Percentiles rank a stretch among this genome's conserved stretches.
Conservation (phyloP, 2,329 filamentous ascomycete species). For the Alternaria angustiovoidea region DNA sequence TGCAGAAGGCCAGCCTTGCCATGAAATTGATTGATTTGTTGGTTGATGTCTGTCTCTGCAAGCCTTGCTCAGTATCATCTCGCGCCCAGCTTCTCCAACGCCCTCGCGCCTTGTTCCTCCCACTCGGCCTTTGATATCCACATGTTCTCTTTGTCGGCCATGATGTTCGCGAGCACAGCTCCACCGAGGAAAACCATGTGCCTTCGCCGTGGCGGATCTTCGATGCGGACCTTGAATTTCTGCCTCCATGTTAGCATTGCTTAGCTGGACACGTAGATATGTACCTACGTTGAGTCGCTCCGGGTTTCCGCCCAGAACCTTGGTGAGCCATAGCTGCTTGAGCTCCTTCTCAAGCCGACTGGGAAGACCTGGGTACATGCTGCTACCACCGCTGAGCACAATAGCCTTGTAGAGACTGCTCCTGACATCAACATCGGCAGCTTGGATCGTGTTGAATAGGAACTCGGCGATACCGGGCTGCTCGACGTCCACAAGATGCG, state of each 20-base stretch:
- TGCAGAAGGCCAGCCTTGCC: not conserved
- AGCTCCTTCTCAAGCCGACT: conserved; percentile 97
- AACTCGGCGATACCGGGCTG: conserved; percentile 97
- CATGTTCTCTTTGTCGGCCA: conserved; percentile 99
- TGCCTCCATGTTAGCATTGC: conserved; percentile 44
- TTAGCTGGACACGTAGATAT: conserved; percentile 9
- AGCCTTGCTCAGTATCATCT: conserved; percentile 61
- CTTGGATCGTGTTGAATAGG: conserved; percentile 98
- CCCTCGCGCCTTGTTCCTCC: conserved; percentile 87
- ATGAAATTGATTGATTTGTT: conserved; percentile 18
- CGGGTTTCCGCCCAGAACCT: conserved; percentile 87
- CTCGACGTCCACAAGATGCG: conserved; percentile 95
- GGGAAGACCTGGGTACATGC: conserved; percentile 98
- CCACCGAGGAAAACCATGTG: conserved; percentile 99
- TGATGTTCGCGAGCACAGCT: conserved; percentile 96
- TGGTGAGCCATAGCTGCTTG: conserved; percentile 97
- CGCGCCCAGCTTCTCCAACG: conserved; percentile 91
- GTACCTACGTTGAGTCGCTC: conserved; percentile 77
- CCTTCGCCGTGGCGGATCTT: conserved; percentile 91
- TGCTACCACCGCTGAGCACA: conserved; percentile 93
- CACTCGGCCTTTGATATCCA: conserved; percentile 98
- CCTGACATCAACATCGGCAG: conserved; percentile 93
- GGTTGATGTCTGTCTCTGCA: conserved; percentile 10
- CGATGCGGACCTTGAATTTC: conserved; percentile 99
- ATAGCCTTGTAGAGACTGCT: conserved; percentile 96